Percentiles rank a stretch among this genome's conserved stretches.
These are phyloP conservation scores for Heimioporus sp. DNA, from an alignment of 768 basidiomycete genomes.

Conservation along the genomic window DNA sequence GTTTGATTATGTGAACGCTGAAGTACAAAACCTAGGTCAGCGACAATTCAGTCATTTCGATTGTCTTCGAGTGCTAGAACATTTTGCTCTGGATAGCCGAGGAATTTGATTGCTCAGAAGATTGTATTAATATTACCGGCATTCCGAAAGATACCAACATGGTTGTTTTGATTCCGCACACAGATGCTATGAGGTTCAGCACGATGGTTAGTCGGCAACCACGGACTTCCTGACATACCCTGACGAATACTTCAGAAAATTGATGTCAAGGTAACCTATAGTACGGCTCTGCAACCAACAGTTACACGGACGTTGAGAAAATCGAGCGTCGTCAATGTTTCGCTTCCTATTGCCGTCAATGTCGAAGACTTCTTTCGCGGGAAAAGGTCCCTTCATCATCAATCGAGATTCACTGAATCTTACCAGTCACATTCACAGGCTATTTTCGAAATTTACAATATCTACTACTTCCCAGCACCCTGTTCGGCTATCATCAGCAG, in stretches of 20 bases:
- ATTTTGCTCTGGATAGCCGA: slow-evolving; percentile 16
- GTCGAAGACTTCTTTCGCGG: slow-evolving; percentile 97
- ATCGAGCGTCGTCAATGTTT: slow-evolving; percentile 56
- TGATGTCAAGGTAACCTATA: slow-evolving; percentile 64
- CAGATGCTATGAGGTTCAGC: slow-evolving; percentile 58
- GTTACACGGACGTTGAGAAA: slow-evolving; percentile 53
- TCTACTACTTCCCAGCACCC: slow-evolving; percentile 77
- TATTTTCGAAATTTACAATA: slow-evolving; percentile 89
- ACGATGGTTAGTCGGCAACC: slow-evolving; percentile 49
- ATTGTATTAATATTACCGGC: slow-evolving; percentile 46
- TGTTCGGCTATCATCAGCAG: slow-evolving; percentile 68
- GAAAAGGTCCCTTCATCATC: slow-evolving; percentile 48
- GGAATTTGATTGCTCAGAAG: slow-evolving; percentile 38
- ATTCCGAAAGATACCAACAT: slow-evolving; percentile 46
- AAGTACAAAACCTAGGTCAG: slow-evolving; percentile 36
- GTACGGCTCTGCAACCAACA: slow-evolving; percentile 50
- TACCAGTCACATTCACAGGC: slow-evolving; percentile 40
- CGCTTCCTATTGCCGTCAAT: slow-evolving; percentile 86
- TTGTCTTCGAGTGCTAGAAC: neutral
- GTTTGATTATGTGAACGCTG: slow-evolving; percentile 45
- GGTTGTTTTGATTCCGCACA: slow-evolving; percentile 60
- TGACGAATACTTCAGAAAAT: slow-evolving; percentile 53
- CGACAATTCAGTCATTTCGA: slow-evolving; percentile 8
- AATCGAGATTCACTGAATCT: neutral
- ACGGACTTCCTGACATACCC: neutral